phyloP scores from a whole-genome alignment of 163 green algal species.

The Volvox carteri region DNA sequence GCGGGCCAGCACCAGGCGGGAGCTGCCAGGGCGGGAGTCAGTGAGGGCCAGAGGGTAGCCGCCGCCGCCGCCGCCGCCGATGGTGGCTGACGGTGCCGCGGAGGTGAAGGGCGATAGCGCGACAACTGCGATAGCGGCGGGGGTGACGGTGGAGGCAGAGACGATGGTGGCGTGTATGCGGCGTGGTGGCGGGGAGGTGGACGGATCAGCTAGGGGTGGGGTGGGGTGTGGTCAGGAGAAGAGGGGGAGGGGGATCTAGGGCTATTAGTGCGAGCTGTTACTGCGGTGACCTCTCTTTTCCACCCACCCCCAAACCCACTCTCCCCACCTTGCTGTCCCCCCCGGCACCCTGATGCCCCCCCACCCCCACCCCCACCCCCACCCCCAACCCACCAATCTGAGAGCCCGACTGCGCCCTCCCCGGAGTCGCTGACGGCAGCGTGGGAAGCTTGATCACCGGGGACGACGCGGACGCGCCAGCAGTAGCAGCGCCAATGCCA shows the following conservation, averaged over 20 bases:
- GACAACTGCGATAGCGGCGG: background rate
- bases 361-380: background rate
- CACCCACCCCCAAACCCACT: background rate
- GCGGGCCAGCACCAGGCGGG: background rate
- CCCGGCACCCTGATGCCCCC: background rate
- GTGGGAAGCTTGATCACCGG: background rate
- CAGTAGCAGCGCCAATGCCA: background rate
- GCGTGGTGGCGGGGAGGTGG: no score
- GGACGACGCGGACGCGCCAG: no score
- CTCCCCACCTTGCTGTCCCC: background rate
- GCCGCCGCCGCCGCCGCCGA: no score
- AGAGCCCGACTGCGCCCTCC: background rate
- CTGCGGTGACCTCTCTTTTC: background rate
- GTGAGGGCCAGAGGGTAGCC: no score
- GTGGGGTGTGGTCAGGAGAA: no score
- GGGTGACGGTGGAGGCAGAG: background rate
- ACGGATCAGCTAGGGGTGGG: no score
- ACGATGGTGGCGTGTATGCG: background rate
- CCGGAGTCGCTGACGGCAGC: background rate
- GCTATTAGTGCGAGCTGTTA: no score
- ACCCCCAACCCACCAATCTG: background rate
- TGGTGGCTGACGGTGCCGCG: no score
- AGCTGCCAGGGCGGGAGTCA: slow-evolving; percentile 13
- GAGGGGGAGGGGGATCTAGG: no score
- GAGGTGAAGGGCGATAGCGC: background rate